Conservation (phyloP, 2,329 filamentous ascomycete species). For the Gnomoniopsis sp. region DNA sequence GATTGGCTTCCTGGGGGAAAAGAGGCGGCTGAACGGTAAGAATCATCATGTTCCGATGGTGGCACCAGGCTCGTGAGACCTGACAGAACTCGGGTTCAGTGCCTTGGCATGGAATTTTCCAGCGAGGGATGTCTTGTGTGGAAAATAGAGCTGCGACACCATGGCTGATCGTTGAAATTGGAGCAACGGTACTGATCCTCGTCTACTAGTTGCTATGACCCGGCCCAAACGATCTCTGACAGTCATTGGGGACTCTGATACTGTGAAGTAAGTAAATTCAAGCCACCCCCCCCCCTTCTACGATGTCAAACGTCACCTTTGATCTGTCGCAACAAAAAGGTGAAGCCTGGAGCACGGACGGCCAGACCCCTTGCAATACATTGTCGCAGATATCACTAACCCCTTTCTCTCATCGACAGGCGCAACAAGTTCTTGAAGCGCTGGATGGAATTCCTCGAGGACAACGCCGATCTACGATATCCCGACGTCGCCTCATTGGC, state of each 20-base stretch:
- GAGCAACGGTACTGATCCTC: constrained; percentile 26
- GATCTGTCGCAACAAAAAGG: neutral
- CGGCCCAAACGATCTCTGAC: constrained; percentile 86
- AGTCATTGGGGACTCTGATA: constrained; percentile 91
- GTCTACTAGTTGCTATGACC: constrained; percentile 82
- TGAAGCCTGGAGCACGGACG: constrained; percentile 3
- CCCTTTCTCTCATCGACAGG: constrained; percentile 41
- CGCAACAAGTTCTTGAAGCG: constrained; percentile 80
- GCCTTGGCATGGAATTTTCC: neutral
- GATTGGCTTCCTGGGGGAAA: constrained; percentile 91
- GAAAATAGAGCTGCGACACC: neutral
- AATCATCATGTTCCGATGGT: neutral
- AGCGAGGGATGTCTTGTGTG: too few relatives aligned
- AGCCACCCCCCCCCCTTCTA: constrained; percentile 11
- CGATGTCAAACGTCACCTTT: neutral
- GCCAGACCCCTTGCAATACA: neutral
- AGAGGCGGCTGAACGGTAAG: constrained; percentile 83
- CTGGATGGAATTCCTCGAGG: constrained; percentile 91
- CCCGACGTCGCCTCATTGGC: constrained; percentile 58
- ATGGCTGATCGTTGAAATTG: neutral
- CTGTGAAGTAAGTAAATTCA: constrained; percentile 68
- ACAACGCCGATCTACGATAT: constrained; percentile 85
- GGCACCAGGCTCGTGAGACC: neutral
- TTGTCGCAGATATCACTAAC: constrained; percentile 14
- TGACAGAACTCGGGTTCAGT: neutral